These are phyloP conservation scores for Penicillium coprophilum DNA, from an alignment of 495 filamentous ascomycete genomes.

Conservation along the genomic window DNA sequence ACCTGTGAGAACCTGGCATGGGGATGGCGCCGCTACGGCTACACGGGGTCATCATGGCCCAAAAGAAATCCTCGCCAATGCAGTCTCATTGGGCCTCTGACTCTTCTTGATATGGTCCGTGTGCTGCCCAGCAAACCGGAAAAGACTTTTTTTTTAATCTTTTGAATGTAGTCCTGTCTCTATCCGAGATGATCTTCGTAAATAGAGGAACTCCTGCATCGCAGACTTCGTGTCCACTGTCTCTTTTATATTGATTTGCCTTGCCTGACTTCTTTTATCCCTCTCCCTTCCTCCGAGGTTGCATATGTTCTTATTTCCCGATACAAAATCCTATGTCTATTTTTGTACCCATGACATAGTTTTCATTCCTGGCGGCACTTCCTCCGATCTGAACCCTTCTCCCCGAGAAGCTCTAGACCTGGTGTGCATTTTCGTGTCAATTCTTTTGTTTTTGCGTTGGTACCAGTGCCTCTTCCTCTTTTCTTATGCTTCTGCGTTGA, in stretches of 20 bases:
- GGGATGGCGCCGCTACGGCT: slow-evolving; percentile 10
- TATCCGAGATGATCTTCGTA: slow-evolving; percentile 4
- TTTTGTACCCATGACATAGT: slow-evolving; percentile 28
- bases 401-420: background rate
- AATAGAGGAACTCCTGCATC: slow-evolving; percentile 16
- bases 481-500: background rate
- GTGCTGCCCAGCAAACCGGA: slow-evolving; percentile 14
- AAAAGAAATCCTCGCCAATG: background rate
- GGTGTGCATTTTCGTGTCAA: background rate
- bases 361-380: slow-evolving; percentile 23
- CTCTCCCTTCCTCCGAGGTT: slow-evolving; percentile 6
- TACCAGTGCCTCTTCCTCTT: slow-evolving; percentile 4
- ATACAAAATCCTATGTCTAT: slow-evolving; percentile 4
- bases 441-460: background rate
- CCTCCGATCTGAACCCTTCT: slow-evolving; percentile 12
- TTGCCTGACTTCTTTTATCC: slow-evolving; percentile 3
- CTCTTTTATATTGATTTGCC: slow-evolving; percentile 19
- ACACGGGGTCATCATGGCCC: slow-evolving; percentile 15
- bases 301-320: slow-evolving; percentile 10
- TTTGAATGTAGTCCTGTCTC: background rate
- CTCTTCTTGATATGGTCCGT: slow-evolving; percentile 22
- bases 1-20: slow-evolving; percentile 11
- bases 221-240: slow-evolving; percentile 1
- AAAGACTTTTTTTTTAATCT: background rate
- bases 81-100: slow-evolving; percentile 5